These are phyloP conservation scores for Blastobotrys peoriensis DNA, from an alignment of 805 yeast species.

Conservation along the genomic window DNA sequence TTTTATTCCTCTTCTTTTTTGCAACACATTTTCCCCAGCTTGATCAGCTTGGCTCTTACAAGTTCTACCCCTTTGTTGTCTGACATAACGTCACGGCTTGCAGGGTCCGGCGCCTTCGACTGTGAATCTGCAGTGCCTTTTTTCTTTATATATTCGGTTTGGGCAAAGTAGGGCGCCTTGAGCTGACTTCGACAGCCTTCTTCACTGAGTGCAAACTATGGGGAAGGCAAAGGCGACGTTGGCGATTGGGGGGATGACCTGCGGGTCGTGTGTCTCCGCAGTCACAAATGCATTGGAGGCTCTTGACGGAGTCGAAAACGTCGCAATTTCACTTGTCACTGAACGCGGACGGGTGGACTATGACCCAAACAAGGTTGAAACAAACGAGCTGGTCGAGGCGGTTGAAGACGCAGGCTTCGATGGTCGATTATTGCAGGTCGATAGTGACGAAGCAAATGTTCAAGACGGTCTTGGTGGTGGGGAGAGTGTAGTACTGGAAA, in stretches of 20 bases:
- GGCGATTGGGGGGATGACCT: slow-evolving; percentile 76
- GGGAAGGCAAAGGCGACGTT: slow-evolving; percentile 12
- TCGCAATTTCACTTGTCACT: slow-evolving; percentile 66
- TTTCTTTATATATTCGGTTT: too few species aligned
- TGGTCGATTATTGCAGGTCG: slow-evolving; percentile 34
- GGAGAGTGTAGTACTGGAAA: slow-evolving; percentile 5
- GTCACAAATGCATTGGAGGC: slow-evolving; percentile 50
- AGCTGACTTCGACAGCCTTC: too few species aligned
- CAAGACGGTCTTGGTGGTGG: slow-evolving; percentile 7
- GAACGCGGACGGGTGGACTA: slow-evolving; percentile 63
- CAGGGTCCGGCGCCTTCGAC: too few species aligned
- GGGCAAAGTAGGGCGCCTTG: too few species aligned
- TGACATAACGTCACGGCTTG: too few species aligned
- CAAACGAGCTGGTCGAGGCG: slow-evolving; percentile 39
- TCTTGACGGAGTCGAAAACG: slow-evolving; percentile 47
- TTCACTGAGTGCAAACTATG: background rate
- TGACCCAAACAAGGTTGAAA: slow-evolving; percentile 28
- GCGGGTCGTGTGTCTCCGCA: slow-evolving; percentile 75
- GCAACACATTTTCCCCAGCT: too few species aligned
- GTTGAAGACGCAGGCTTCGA: slow-evolving; percentile 79
- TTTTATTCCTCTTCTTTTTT: too few species aligned
- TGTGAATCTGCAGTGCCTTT: too few species aligned
- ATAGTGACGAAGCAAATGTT: slow-evolving; percentile 7
- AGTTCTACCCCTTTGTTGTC: too few species aligned
- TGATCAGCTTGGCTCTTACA: too few species aligned